A percentile compares a stretch with the other conserved stretches of the same genome.
phyloP scores from a whole-genome alignment of 2,329 filamentous ascomycete genomes.

The Colletotrichum spinosum region DNA sequence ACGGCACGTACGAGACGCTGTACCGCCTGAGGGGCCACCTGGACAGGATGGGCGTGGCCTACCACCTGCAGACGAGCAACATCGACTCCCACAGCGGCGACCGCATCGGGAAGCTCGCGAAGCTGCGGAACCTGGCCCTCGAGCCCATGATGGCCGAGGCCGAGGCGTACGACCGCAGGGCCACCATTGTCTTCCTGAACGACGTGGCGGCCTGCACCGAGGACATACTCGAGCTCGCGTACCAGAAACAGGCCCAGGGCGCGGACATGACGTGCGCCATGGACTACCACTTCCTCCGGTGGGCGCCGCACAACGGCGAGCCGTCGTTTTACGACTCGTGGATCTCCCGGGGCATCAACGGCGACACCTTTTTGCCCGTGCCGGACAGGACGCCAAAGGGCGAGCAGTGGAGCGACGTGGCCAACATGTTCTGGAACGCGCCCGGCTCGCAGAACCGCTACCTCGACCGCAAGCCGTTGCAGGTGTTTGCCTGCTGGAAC shows the following conservation, averaged over 20 bases:
- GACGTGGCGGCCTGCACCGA: conserved; percentile 65
- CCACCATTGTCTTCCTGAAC: conserved; percentile 65
- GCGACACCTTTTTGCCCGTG: conserved; percentile 67
- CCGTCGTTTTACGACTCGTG: conserved; percentile 68
- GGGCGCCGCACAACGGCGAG: conserved; percentile 44
- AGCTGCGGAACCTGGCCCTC: conserved; percentile 65
- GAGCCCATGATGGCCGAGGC: conserved; percentile 54
- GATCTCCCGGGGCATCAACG: conserved; percentile 62
- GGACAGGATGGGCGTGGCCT: conserved; percentile 50
- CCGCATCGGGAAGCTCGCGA: conserved; percentile 60
- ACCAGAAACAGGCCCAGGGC: conserved; percentile 57
- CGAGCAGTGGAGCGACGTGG: conserved; percentile 57
- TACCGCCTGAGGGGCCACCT: conserved; percentile 55
- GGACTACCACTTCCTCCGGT: conserved; percentile 63
- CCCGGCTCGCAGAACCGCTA: conserved; percentile 49
- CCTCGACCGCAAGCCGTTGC: conserved; percentile 57
- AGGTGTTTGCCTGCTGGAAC: conserved; percentile 73
- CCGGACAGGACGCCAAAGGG: conserved; percentile 52
- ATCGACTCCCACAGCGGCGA: conserved; percentile 56
- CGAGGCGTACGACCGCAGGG: conserved; percentile 35
- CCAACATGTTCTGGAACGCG: conserved; percentile 66
- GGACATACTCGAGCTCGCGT: conserved; percentile 61
- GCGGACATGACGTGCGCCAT: conserved; percentile 71
- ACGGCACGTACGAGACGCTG: conserved; percentile 65
- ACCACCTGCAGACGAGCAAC: conserved; percentile 55